These are phyloP conservation scores for Pisolithus sp. DNA, from an alignment of 768 basidiomycete species.

Conservation along the genomic window DNA sequence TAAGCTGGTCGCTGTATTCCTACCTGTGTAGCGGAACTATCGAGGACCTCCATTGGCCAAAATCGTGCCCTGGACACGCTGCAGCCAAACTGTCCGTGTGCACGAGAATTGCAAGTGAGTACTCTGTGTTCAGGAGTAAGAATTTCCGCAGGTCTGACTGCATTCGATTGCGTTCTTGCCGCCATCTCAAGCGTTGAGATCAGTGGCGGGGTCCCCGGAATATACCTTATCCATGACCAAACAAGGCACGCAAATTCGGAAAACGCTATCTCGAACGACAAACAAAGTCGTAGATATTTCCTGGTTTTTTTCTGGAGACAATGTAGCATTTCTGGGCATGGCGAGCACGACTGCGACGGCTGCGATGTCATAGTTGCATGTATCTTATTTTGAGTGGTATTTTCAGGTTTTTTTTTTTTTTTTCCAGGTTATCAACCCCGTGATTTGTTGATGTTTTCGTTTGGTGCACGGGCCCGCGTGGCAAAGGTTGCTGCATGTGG, in stretches of 20 bases:
- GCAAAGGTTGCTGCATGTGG: constrained; percentile 33
- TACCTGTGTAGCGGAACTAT: no score
- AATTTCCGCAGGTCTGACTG: not conserved
- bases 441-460: constrained; percentile 32
- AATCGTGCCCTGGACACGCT: no score
- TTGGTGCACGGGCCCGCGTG: constrained; percentile 34
- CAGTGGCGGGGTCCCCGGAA: not conserved
- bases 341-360: constrained; percentile 15
- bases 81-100: no score
- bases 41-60: no score
- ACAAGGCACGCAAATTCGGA: constrained; percentile 21
- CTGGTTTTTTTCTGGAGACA: constrained; percentile 8
- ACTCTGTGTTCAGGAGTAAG: not conserved
- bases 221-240: constrained; percentile 27
- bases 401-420: constrained; percentile 6
- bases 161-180: not conserved
- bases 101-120: not conserved
- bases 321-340: constrained; percentile 9
- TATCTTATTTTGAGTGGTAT: constrained; percentile 24
- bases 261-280: constrained; percentile 2
- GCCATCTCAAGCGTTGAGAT: not conserved
- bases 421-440: constrained; percentile 19
- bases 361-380: constrained; percentile 21
- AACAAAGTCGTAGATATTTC: not conserved
- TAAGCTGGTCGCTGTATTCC: no score